These are phyloP conservation scores for Dalechampia spathulata DNA, from an alignment of 441 rosid species.

Conservation along the genomic window DNA sequence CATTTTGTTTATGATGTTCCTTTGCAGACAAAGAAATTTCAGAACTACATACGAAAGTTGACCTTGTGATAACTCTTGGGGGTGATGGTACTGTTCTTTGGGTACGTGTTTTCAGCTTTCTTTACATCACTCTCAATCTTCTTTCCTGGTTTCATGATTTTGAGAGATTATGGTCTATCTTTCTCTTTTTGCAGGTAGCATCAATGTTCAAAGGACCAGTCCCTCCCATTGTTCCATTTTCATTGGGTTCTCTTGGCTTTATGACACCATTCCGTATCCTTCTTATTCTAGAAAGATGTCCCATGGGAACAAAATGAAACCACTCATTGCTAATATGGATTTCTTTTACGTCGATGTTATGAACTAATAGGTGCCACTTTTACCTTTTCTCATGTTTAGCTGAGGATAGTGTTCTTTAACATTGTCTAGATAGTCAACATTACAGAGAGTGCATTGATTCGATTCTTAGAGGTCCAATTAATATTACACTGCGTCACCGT, in stretches of 20 bases:
- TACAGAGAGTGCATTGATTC: constrained; percentile 79
- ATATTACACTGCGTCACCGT: constrained; percentile 86
- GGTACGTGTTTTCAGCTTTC: constrained; percentile 71
- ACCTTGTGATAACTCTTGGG: constrained; percentile 94
- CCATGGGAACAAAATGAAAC: background rate
- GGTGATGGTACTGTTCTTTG: constrained; percentile 99
- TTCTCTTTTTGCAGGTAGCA: constrained; percentile 80
- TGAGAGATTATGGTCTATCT: constrained; percentile 1
- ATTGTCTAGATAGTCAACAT: constrained; percentile 63
- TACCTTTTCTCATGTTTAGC: constrained; percentile 1
- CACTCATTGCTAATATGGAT: background rate
- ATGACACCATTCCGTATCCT: constrained; percentile 88
- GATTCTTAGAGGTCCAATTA: constrained; percentile 75
- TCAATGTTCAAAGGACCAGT: constrained; percentile 96
- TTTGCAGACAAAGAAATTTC: constrained; percentile 61
- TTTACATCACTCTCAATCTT: background rate
- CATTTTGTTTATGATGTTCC: constrained; percentile 13
- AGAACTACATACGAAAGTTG: constrained; percentile 73
- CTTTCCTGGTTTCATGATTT: constrained; percentile 13
- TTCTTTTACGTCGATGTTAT: background rate
- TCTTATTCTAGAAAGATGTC: no score
- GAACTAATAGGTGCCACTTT: no score
- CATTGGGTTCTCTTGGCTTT: constrained; percentile 91
- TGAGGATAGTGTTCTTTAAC: constrained; percentile 39
- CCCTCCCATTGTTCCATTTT: constrained; percentile 94